Conservation (phyloP, 805 yeast species). For the Kuraishia cidri region DNA sequence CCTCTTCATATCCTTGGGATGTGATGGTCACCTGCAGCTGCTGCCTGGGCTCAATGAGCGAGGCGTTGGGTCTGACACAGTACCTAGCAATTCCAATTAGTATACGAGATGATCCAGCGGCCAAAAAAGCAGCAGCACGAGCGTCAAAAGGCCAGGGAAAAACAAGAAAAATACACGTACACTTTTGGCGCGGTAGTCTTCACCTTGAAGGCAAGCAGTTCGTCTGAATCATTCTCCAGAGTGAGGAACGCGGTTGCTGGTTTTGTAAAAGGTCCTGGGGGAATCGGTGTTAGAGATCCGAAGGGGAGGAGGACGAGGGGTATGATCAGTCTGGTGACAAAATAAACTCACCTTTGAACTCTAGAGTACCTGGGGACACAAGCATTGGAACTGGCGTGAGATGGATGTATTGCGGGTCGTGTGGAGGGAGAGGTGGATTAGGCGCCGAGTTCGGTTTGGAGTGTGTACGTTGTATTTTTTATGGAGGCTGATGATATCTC, state of each 20-base stretch:
- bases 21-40: slow-evolving; percentile 70
- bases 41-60: slow-evolving; percentile 40
- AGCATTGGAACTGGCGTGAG: too few species aligned
- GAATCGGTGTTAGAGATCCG: slow-evolving; percentile 1
- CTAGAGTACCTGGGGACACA: slow-evolving; percentile 64
- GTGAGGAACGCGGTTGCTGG: slow-evolving; percentile 57
- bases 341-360: slow-evolving; percentile 62
- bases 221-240: slow-evolving; percentile 49
- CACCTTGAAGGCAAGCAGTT: slow-evolving; percentile 80
- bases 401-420: too few species aligned
- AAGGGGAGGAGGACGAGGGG: too few species aligned
- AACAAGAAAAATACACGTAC: slow-evolving; percentile 6
- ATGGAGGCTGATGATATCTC: too few species aligned
- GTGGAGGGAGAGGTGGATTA: too few species aligned
- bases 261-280: slow-evolving; percentile 63
- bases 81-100: slow-evolving; percentile 1
- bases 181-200: slow-evolving; percentile 96
- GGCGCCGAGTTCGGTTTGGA: too few species aligned
- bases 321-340: too few species aligned
- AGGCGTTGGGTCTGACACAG: slow-evolving; percentile 5
- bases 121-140: not conserved
- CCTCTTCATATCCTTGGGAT: slow-evolving; percentile 73
- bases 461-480: too few species aligned
- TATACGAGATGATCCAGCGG: too few species aligned
- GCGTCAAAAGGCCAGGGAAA: not conserved